phyloP scores from a whole-genome alignment of 129 eudicot genomes.

The Escallonia rubra region DNA sequence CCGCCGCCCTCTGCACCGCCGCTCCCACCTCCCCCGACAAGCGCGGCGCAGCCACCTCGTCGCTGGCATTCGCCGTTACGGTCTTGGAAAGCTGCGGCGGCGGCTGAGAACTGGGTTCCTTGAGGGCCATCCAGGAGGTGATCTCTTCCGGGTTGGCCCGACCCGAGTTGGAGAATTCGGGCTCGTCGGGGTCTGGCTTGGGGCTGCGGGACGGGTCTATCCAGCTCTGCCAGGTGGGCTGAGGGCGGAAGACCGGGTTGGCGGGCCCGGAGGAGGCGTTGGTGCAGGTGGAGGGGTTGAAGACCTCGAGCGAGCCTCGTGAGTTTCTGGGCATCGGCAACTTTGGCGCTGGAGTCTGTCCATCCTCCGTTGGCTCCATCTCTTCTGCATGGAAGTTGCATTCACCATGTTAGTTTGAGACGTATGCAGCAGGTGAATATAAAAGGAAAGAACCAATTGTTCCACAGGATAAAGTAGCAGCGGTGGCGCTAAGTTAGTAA shows the following conservation, averaged over 20 bases:
- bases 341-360: constrained; percentile 23
- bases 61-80: constrained; percentile 6
- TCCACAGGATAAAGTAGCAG: neutral
- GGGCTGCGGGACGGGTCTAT: constrained; percentile 20
- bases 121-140: constrained; percentile 91
- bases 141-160: constrained; percentile 32
- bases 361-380: constrained; percentile 51
- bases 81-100: constrained; percentile 12
- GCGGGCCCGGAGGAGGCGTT: constrained; percentile 10
- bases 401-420: neutral
- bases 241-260: constrained; percentile 34
- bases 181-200: constrained; percentile 23
- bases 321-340: constrained; percentile 60
- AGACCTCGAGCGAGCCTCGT: constrained; percentile 91
- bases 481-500: neutral
- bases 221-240: constrained; percentile 59
- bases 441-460: too few relatives aligned
- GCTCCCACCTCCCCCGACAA: constrained; percentile 46
- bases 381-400: constrained; percentile 19
- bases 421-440: too few relatives aligned
- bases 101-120: constrained; percentile 25
- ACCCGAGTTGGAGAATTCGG: constrained; percentile 19
- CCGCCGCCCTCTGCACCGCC: constrained; percentile 92
- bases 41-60: constrained; percentile 11
- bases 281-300: constrained; percentile 58